Evolutionary conservation across 257 asterid genomes (phyloP), one percentile per base, ranked within the genome.

Genomic region (Solanum pimpinellifolium): DNA sequence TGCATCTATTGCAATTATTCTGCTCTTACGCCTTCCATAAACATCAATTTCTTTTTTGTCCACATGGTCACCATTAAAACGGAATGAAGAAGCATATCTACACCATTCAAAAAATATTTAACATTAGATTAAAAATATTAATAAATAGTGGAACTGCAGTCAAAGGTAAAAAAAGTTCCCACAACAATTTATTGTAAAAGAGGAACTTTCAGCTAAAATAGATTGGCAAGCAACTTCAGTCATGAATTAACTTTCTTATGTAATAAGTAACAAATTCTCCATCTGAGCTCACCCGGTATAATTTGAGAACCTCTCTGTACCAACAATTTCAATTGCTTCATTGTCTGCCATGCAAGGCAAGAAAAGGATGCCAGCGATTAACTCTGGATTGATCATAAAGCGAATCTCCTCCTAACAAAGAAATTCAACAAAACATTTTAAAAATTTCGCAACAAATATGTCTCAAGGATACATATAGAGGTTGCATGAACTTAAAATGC

Each of bases 351-450:
- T 95, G 73, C 92, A 84, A 74, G 99, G 93, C 89, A 94, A 72
- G 93, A 96, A 95, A 88, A 96, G 95, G 93, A 91, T 93, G 91
- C 97, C 92, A 86, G 88, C 85, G 39, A 94, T 93, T 88, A 96
- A 85, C 92, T 96, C 99, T 39, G 98, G 98, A 88, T 94, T 95
- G 91, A 96, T 94, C 99, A 96, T 93, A 93, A 95, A 95, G 85
- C 98, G 97, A 68, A 96, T 96, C 92, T 96, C 99, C 90, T 95
- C 99, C 93, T 91, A 87, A 21, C 9, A 25, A 87, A 39, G 46
- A 27, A 37, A 85, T 11, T 33, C 31, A 49, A 35, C 9, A 88
- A 7, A 13, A 39, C 62, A 65, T 39, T 49, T 82, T 29, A 68
- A 85, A 39, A 35, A 18, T 35, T 75, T 41, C 49, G 15, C 12